phyloP scores from a whole-genome alignment of 768 basidiomycete genomes.

The Boletellus sp. region DNA sequence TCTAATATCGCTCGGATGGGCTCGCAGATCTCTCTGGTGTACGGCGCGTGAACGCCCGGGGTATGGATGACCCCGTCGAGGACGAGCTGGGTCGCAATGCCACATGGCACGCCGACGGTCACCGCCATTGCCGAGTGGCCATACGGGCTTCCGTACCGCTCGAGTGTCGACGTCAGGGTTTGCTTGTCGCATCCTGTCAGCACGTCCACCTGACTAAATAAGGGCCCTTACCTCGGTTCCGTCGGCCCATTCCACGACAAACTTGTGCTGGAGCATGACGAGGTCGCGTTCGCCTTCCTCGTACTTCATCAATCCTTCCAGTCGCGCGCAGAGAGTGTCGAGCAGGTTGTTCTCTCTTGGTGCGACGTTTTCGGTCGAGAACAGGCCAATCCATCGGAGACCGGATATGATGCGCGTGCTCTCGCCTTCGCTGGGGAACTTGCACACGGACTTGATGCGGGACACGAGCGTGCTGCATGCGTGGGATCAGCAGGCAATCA shows the following conservation, averaged over 20 bases:
- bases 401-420: slow-evolving; percentile 80
- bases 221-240: slow-evolving; percentile 55
- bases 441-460: slow-evolving; percentile 64
- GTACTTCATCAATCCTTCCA: slow-evolving; percentile 93
- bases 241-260: slow-evolving; percentile 85
- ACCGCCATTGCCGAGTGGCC: slow-evolving; percentile 90
- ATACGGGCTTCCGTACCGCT: slow-evolving; percentile 75
- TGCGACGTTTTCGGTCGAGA: slow-evolving; percentile 63
- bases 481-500: slow-evolving; percentile 1
- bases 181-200: slow-evolving; percentile 42
- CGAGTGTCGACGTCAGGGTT: slow-evolving; percentile 86
- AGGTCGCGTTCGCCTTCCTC: slow-evolving; percentile 88
- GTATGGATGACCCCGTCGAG: slow-evolving; percentile 78
- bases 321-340: slow-evolving; percentile 86
- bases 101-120: slow-evolving; percentile 90
- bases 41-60: slow-evolving; percentile 83
- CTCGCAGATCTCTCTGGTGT: slow-evolving; percentile 80
- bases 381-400: slow-evolving; percentile 89
- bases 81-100: slow-evolving; percentile 88
- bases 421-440: slow-evolving; percentile 71
- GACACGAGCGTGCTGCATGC: slow-evolving; percentile 61
- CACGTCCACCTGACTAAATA: background rate
- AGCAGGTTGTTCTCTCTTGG: slow-evolving; percentile 75
- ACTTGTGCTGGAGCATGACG: slow-evolving; percentile 98
- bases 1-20: slow-evolving; percentile 66